Conservation (phyloP, 768 basidiomycete species). For the Thelephora ganbajun region DNA sequence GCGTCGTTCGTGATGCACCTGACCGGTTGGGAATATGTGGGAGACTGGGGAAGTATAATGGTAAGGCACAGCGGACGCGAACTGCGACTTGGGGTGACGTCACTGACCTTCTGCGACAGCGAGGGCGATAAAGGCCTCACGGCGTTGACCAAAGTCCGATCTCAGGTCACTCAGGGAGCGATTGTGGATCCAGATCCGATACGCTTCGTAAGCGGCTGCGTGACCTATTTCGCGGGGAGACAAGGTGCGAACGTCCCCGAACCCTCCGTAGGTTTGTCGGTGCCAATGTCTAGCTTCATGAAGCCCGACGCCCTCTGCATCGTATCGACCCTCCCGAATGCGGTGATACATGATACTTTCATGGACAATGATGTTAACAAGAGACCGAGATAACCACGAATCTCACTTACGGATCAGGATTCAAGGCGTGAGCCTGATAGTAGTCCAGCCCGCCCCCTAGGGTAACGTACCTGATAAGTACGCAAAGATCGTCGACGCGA, state of each 20-base stretch:
- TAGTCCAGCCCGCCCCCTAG: constrained; percentile 51
- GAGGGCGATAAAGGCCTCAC: constrained; percentile 52
- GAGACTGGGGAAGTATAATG: neutral
- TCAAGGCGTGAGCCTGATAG: constrained; percentile 46
- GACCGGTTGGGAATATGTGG: neutral
- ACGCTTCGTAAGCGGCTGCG: constrained; percentile 69
- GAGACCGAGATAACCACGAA: neutral
- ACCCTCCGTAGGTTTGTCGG: constrained; percentile 46
- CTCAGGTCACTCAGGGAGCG: constrained; percentile 33
- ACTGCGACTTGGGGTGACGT: neutral
- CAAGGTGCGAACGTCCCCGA: constrained; percentile 30
- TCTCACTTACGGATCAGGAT: constrained; percentile 39
- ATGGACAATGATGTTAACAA: no score
- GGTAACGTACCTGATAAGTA: neutral
- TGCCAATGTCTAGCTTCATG: constrained; percentile 57
- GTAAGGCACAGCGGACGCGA: neutral
- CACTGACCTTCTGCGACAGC: constrained; percentile 56
- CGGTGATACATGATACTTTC: constrained; percentile 2
- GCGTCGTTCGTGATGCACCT: constrained; percentile 27
- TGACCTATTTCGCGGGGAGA: constrained; percentile 51
- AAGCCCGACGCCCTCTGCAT: constrained; percentile 31
- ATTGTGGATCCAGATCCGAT: constrained; percentile 51
- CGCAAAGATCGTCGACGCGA: neutral
- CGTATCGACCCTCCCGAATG: constrained; percentile 8
- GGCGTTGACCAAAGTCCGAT: constrained; percentile 43